Conservation (phyloP, 768 basidiomycete genomes). For the Termitomyces sp. region DNA sequence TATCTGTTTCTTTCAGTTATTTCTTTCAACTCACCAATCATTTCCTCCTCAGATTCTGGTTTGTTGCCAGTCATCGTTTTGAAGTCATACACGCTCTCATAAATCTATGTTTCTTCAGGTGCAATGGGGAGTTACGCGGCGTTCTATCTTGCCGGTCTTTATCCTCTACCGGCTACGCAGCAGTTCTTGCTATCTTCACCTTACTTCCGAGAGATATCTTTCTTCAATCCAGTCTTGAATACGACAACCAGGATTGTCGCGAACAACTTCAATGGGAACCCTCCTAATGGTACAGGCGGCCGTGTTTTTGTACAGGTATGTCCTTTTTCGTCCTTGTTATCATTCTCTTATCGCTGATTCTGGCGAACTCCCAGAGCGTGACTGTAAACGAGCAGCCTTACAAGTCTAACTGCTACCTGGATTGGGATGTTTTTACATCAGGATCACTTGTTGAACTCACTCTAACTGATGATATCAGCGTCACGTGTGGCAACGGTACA, state of each 20-base stretch:
- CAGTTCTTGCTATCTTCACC: slow-evolving; percentile 61
- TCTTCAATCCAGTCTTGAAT: slow-evolving; percentile 56
- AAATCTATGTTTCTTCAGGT: slow-evolving; percentile 23
- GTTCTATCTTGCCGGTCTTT: slow-evolving; percentile 58
- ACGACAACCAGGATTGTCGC: slow-evolving; percentile 53
- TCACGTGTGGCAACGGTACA: slow-evolving; percentile 44
- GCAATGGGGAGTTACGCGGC: slow-evolving; percentile 62
- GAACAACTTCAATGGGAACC: slow-evolving; percentile 50
- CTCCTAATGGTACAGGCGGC: slow-evolving; percentile 45
- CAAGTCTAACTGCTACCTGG: slow-evolving; percentile 61
- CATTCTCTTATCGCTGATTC: not conserved
- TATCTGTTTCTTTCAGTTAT: slow-evolving; percentile 8
- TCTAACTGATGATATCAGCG: slow-evolving; percentile 48
- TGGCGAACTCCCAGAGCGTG: slow-evolving; percentile 39
- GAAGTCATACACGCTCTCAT: not conserved
- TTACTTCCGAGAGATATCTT: slow-evolving; percentile 56
- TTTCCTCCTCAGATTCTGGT: slow-evolving; percentile 18
- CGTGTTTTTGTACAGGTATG: slow-evolving; percentile 54
- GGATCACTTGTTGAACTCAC: slow-evolving; percentile 54
- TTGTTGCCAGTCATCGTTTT: not conserved
- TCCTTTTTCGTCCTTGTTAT: not conserved
- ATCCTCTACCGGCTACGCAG: slow-evolving; percentile 58
- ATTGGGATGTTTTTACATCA: slow-evolving; percentile 58
- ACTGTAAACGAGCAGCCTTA: slow-evolving; percentile 53
- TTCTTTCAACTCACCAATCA: slow-evolving; percentile 19